Percentiles rank a stretch among this genome's conserved stretches.
Evolutionary conservation across 331 rosid species (phyloP).

Genomic region (Pyracantha coccinea): DNA sequence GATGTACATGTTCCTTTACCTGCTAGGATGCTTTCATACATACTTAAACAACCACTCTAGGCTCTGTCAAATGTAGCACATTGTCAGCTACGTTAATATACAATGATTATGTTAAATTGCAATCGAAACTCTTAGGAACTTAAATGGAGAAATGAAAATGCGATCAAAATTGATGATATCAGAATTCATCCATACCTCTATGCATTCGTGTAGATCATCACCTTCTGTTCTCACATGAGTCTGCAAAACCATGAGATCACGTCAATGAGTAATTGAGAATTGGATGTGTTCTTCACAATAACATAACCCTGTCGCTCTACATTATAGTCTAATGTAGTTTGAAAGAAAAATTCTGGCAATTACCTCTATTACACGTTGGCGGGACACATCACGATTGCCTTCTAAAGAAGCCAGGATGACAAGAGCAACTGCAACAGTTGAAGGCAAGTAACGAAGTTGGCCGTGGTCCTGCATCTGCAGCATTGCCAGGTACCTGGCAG

Average conservation of each 20-base stretch:
- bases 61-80: conserved; percentile 44
- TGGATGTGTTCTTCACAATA: background rate
- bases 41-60: conserved; percentile 81
- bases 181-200: conserved; percentile 45
- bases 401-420: conserved; percentile 75
- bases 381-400: conserved; percentile 33
- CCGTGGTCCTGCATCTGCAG: conserved; percentile 53
- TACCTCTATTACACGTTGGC: conserved; percentile 61
- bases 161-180: too few relatives aligned
- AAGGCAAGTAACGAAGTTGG: conserved; percentile 66
- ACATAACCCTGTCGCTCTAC: background rate
- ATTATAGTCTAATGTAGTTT: too few relatives aligned
- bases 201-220: conserved; percentile 65
- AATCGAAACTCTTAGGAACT: too few relatives aligned
- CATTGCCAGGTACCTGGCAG: conserved; percentile 57
- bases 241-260: conserved; percentile 48
- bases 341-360: background rate
- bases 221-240: conserved; percentile 71
- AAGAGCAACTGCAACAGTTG: conserved; percentile 88
- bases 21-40: conserved; percentile 8
- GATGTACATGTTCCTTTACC: too few relatives aligned
- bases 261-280: background rate
- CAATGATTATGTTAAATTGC: too few relatives aligned
- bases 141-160: too few relatives aligned
- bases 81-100: too few relatives aligned